A percentile compares a stretch with the other conserved stretches of the same genome.
These are phyloP conservation scores for Cordyceps tenuipes DNA, from an alignment of 2,329 filamentous ascomycete species.

Conservation along the genomic window DNA sequence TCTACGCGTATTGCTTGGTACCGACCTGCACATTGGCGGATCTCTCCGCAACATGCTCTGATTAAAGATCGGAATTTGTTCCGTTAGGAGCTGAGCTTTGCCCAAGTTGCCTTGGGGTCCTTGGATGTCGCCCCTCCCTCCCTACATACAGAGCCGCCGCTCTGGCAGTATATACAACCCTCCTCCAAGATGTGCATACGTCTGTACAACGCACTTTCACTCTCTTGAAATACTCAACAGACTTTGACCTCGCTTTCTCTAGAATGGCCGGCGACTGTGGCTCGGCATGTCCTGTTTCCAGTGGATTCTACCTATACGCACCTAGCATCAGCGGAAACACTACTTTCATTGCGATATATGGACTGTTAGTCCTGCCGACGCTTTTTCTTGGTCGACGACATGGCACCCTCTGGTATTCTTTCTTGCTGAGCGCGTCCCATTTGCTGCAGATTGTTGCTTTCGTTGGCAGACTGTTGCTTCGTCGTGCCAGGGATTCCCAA, in stretches of 20 bases:
- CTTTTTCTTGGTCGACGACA: slow-evolving; percentile 31
- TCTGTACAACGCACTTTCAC: no score
- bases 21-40: background rate
- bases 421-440: background rate
- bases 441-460: slow-evolving; percentile 26
- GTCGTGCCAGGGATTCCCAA: background rate
- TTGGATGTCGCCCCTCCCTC: background rate
- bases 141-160: background rate
- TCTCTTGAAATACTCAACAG: background rate
- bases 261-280: slow-evolving; percentile 29
- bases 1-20: background rate
- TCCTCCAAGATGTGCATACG: background rate
- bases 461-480: slow-evolving; percentile 18
- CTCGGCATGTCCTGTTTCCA: slow-evolving; percentile 26
- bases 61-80: background rate
- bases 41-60: background rate
- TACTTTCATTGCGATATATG: slow-evolving; percentile 32
- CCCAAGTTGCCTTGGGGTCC: background rate
- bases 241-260: background rate
- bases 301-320: slow-evolving; percentile 30
- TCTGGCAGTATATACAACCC: background rate
- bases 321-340: slow-evolving; percentile 31
- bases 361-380: slow-evolving; percentile 29
- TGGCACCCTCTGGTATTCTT: slow-evolving; percentile 5
- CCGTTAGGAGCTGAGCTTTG: background rate